Conservation (phyloP, 2,329 filamentous ascomycete genomes). For the Remersonia thermophila region DNA sequence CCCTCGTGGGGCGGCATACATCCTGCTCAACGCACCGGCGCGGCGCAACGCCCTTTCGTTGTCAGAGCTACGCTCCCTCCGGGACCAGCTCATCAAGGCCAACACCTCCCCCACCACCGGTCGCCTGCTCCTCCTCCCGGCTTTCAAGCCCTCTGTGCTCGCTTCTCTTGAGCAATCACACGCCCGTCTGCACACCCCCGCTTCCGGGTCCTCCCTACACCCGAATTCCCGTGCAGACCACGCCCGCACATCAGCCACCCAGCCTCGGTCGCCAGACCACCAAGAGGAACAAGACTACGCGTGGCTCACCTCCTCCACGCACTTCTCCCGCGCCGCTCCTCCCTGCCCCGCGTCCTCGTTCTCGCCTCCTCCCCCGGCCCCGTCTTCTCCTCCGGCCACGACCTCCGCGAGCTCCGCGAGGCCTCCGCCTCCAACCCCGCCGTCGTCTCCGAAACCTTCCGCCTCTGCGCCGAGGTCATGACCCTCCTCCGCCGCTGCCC, state of each 20-base stretch:
- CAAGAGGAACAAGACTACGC: slow-evolving; percentile 7
- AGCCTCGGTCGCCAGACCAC: background rate
- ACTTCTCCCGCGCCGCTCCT: slow-evolving; percentile 17
- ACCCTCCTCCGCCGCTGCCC: slow-evolving; percentile 22
- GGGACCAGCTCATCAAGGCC: slow-evolving; percentile 9
- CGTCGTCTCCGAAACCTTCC: slow-evolving; percentile 16
- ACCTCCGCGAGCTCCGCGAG: slow-evolving; percentile 19
- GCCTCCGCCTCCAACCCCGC: slow-evolving; percentile 3
- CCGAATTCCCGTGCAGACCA: too few relatives aligned
- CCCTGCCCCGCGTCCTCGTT: slow-evolving; percentile 22
- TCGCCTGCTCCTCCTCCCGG: slow-evolving; percentile 18
- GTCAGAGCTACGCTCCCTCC: slow-evolving; percentile 6
- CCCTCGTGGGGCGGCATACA: slow-evolving; percentile 8
- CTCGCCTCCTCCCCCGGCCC: slow-evolving; percentile 18
- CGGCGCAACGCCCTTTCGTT: slow-evolving; percentile 9
- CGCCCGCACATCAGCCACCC: background rate
- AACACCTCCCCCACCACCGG: slow-evolving; percentile 10
- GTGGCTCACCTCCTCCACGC: slow-evolving; percentile 20
- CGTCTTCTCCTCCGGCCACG: slow-evolving; percentile 23
- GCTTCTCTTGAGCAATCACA: slow-evolving; percentile 9
- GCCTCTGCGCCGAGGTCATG: slow-evolving; percentile 23
- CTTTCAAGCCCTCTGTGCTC: slow-evolving; percentile 16
- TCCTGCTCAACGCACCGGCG: slow-evolving; percentile 5
- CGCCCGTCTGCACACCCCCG: background rate
- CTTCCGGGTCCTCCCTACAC: too few relatives aligned